Percentiles rank a stretch among this genome's conserved stretches.
phyloP scores from a whole-genome alignment of 108 stramenopile genomes.

The Skeletonema tropicum region DNA sequence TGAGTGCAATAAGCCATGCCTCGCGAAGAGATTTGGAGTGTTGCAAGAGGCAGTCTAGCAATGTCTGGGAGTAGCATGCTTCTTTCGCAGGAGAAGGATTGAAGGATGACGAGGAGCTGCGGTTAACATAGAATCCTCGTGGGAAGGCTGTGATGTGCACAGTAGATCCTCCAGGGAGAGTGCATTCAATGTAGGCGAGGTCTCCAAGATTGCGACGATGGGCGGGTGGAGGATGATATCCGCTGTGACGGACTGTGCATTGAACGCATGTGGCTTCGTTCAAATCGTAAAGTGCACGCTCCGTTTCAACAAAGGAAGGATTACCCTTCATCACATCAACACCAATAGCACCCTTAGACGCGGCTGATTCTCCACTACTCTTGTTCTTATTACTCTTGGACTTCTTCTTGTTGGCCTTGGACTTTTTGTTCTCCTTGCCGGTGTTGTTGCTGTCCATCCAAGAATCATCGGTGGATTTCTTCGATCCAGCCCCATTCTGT shows the following conservation, averaged over 20 bases:
- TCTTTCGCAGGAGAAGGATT: conserved; percentile 86
- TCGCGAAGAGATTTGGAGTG: conserved; percentile 50
- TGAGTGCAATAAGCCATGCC: conserved; percentile 60
- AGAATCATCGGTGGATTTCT: conserved; percentile 13
- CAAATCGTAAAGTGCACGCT: conserved; percentile 56
- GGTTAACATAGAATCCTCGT: conserved; percentile 92
- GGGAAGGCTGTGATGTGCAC: conserved; percentile 86
- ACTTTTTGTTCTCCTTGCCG: conserved; percentile 37
- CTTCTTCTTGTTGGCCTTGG: conserved; percentile 55
- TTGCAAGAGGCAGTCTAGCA: conserved; percentile 79
- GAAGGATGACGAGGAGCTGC: conserved; percentile 58
- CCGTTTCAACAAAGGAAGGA: conserved; percentile 33
- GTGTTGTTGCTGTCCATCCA: conserved; percentile 4
- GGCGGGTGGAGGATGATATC: conserved; percentile 92
- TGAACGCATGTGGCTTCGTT: conserved; percentile 53
- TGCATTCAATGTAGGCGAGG: conserved; percentile 91
- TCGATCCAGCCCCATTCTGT: conserved; percentile 4
- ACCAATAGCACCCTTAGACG: not conserved
- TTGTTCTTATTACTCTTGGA: conserved; percentile 27
- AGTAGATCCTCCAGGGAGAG: conserved; percentile 36
- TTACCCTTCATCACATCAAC: not conserved
- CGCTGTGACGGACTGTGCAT: conserved; percentile 66
- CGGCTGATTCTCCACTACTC: not conserved
- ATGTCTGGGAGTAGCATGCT: conserved; percentile 74
- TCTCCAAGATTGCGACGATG: conserved; percentile 87